phyloP scores from a whole-genome alignment of 1,139 yeast genomes.

The Kodamaea plutei region DNA sequence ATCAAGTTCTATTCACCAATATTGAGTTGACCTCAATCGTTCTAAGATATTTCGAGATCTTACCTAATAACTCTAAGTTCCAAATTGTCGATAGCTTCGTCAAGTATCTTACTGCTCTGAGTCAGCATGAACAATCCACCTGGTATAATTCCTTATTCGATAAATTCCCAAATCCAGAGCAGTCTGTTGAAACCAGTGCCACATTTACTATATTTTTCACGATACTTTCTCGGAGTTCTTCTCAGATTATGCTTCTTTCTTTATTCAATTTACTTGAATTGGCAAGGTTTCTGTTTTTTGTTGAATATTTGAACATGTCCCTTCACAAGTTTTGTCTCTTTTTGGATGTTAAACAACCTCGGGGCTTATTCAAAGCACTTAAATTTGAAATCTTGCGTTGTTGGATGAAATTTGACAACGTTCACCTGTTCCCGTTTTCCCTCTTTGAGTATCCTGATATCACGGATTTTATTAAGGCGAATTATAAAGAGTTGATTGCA shows the following conservation, averaged over 20 bases:
- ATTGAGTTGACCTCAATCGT: slow-evolving; percentile 11
- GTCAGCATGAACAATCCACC: slow-evolving; percentile 17
- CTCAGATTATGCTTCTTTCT: slow-evolving; percentile 25
- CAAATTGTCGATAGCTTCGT: slow-evolving; percentile 10
- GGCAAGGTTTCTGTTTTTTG: slow-evolving; percentile 28
- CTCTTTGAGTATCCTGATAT: slow-evolving; percentile 31
- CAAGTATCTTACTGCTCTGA: slow-evolving; percentile 4
- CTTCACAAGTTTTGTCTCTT: slow-evolving; percentile 19
- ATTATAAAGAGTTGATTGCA: slow-evolving; percentile 34
- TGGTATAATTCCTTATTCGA: slow-evolving; percentile 31
- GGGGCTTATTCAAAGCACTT: slow-evolving; percentile 24
- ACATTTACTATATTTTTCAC: slow-evolving; percentile 36
- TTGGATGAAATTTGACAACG: slow-evolving; percentile 36
- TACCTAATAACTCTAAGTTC: slow-evolving; percentile 20
- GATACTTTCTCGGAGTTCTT: slow-evolving; percentile 25
- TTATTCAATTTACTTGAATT: slow-evolving; percentile 42
- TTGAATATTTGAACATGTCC: slow-evolving; percentile 25
- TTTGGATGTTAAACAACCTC: slow-evolving; percentile 14
- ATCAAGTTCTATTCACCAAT: slow-evolving; percentile 10
- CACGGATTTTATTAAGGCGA: slow-evolving; percentile 24
- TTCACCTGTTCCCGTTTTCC: slow-evolving; percentile 35
- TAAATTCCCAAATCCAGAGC: slow-evolving; percentile 31
- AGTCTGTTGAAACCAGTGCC: slow-evolving; percentile 36
- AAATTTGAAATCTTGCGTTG: slow-evolving; percentile 33
- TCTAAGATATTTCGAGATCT: slow-evolving; percentile 11